Evolutionary conservation across 306 rosid species (phyloP).

Genomic region (Gillenia trifoliata): DNA sequence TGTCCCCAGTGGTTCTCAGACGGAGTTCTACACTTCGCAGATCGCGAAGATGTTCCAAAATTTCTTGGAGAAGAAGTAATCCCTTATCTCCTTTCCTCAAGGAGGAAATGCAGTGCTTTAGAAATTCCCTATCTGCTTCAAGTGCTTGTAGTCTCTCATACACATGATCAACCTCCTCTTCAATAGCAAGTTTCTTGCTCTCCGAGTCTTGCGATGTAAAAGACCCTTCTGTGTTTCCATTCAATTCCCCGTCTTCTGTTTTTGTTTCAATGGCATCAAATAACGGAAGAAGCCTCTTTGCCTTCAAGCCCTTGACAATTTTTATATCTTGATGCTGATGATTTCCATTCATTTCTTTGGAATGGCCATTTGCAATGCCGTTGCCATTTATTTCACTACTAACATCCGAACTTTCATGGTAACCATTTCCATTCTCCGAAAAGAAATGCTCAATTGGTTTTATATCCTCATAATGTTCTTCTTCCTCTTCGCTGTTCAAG

Average conservation of each 20-base stretch:
- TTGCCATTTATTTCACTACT: conserved; percentile 33
- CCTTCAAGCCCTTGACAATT: conserved; percentile 34
- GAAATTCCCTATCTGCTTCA: conserved; percentile 91
- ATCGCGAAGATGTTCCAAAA: conserved; percentile 90
- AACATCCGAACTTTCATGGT: conserved; percentile 38
- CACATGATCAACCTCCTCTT: conserved; percentile 67
- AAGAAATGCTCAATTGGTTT: conserved; percentile 30
- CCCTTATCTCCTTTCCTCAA: conserved; percentile 94
- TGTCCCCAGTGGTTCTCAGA: conserved; percentile 47
- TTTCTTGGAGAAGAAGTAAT: conserved; percentile 76
- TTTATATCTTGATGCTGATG: conserved; percentile 27
- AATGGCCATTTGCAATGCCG: conserved; percentile 54
- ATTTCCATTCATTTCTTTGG: conserved; percentile 55
- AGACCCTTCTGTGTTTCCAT: conserved; percentile 48
- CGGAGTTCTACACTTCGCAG: conserved; percentile 76
- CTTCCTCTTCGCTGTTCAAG: conserved; percentile 59
- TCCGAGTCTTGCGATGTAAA: conserved; percentile 26
- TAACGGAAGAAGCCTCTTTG: conserved; percentile 71
- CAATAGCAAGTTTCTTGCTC: conserved; percentile 44
- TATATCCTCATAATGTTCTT: conserved; percentile 40
- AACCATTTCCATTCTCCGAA: conserved; percentile 68
- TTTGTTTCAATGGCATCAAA: conserved; percentile 58
- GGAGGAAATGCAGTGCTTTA: conserved; percentile 81
- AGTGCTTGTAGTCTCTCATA: conserved; percentile 85
- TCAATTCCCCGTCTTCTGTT: conserved; percentile 45